phyloP scores from a whole-genome alignment of 345 rosid genomes.

The Linum tenue region DNA sequence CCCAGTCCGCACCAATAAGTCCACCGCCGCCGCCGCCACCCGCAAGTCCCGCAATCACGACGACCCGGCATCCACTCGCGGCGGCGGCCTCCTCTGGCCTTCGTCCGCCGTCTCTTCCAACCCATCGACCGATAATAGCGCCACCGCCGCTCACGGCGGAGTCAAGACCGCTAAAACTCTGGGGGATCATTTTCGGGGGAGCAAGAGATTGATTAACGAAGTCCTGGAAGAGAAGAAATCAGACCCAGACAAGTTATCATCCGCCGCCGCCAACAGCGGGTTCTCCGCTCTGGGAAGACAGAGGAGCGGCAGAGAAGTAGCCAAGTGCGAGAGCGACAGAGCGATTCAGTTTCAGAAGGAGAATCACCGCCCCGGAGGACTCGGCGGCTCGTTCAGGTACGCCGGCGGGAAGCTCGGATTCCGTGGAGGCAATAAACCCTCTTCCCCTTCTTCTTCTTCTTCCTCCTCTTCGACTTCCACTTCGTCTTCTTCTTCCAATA shows the following conservation, averaged over 20 bases:
- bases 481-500: slow-evolving; percentile 27
- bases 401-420: slow-evolving; percentile 32
- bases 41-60: slow-evolving; percentile 28
- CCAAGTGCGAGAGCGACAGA: slow-evolving; percentile 23
- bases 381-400: slow-evolving; percentile 53
- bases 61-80: slow-evolving; percentile 22
- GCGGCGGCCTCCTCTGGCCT: slow-evolving; percentile 34
- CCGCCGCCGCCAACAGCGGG: not conserved
- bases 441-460: slow-evolving; percentile 12
- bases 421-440: slow-evolving; percentile 27
- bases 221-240: slow-evolving; percentile 15
- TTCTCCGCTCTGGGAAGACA: slow-evolving; percentile 22
- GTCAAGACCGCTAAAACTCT: slow-evolving; percentile 29
- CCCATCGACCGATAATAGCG: not conserved
- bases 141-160: too few relatives aligned
- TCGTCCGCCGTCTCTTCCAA: slow-evolving; percentile 31
- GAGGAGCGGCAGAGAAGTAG: slow-evolving; percentile 25
- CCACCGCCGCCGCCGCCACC: slow-evolving; percentile 15
- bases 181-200: slow-evolving; percentile 43
- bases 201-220: slow-evolving; percentile 29
- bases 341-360: slow-evolving; percentile 33
- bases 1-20: not conserved
- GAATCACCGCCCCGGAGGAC: slow-evolving; percentile 31
- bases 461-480: slow-evolving; percentile 9
- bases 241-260: not conserved